Conservation (phyloP, 1,284 basidiomycete genomes). For the Pascua sp. region DNA sequence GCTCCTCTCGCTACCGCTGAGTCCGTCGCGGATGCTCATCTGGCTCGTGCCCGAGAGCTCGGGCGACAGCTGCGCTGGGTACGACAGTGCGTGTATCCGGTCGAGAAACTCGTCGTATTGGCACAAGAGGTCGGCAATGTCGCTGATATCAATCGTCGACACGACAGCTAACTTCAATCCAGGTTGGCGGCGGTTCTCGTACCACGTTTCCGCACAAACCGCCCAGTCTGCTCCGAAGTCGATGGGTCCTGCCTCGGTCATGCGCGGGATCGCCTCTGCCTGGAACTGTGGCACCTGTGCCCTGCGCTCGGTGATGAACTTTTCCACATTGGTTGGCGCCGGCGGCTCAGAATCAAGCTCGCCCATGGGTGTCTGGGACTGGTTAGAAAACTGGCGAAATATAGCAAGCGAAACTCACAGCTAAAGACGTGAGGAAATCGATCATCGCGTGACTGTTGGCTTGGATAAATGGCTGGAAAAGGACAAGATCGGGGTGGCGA, state of each 20-base stretch:
- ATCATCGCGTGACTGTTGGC: constrained; percentile 25
- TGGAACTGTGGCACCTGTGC: constrained; percentile 10
- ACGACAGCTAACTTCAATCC: constrained; percentile 8
- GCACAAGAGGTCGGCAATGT: constrained; percentile 7
- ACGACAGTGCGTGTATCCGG: constrained; percentile 11
- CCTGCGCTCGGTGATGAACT: constrained; percentile 17
- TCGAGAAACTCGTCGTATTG: constrained; percentile 10
- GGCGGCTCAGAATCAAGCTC: constrained; percentile 4
- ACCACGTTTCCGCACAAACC: constrained; percentile 24
- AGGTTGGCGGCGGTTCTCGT: constrained; percentile 19
- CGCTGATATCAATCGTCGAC: not conserved
- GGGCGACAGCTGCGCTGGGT: not conserved
- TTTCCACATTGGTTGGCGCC: constrained; percentile 8
- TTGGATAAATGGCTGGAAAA: constrained; percentile 24
- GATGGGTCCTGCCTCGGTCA: constrained; percentile 25
- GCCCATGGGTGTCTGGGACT: constrained; percentile 16
- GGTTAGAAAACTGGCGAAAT: not conserved
- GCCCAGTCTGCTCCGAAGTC: constrained; percentile 27
- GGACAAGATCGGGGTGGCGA: constrained; percentile 23
- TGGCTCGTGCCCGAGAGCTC: not conserved
- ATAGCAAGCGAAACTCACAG: constrained; percentile 9
- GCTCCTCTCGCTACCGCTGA: not conserved
- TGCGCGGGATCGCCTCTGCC: constrained; percentile 15
- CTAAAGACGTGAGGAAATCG: constrained; percentile 26
- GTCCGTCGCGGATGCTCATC: not conserved